phyloP scores from a whole-genome alignment of 495 filamentous ascomycete genomes.

The Penicillium dipodomyicola region DNA sequence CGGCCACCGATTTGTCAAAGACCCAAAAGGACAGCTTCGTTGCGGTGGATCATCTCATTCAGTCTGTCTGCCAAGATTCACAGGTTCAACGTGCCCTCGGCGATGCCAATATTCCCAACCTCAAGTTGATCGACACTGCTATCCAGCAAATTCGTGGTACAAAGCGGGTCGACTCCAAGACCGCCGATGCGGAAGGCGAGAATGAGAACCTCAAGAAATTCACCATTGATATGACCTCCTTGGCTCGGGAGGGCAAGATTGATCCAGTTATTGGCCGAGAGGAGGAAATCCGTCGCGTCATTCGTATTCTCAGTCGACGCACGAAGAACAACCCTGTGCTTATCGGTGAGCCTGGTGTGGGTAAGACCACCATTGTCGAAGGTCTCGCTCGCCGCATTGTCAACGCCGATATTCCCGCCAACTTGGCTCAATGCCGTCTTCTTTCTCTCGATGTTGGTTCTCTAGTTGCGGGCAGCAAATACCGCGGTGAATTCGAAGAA shows the following conservation, averaged over 20 bases:
- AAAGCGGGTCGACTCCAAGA: conserved; percentile 88
- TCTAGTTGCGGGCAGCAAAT: conserved; percentile 95
- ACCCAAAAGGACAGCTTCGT: conserved; percentile 94
- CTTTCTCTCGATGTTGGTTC: conserved; percentile 94
- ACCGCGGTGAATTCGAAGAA: conserved; percentile 96
- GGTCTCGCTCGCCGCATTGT: conserved; percentile 94
- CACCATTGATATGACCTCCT: conserved; percentile 93
- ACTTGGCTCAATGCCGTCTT: conserved; percentile 89
- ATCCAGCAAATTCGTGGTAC: conserved; percentile 88
- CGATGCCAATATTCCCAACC: conserved; percentile 87
- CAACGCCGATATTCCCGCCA: conserved; percentile 92
- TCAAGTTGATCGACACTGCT: conserved; percentile 83
- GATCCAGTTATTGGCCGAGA: conserved; percentile 97
- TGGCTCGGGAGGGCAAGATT: conserved; percentile 95
- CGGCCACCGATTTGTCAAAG: conserved; percentile 86
- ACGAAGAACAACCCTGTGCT: conserved; percentile 99
- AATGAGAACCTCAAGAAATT: conserved; percentile 95
- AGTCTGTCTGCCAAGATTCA: conserved; percentile 73
- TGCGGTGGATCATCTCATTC: conserved; percentile 90
- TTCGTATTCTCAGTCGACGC: conserved; percentile 86
- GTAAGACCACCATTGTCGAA: conserved; percentile 97
- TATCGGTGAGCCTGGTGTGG: conserved; percentile 94
- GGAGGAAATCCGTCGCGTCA: conserved; percentile 92
- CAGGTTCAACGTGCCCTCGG: conserved; percentile 69
- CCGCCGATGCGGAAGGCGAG: conserved; percentile 84